Evolutionary conservation across 192 early-diverging fungal species (phyloP).

Genomic region (Backusella circina): DNA sequence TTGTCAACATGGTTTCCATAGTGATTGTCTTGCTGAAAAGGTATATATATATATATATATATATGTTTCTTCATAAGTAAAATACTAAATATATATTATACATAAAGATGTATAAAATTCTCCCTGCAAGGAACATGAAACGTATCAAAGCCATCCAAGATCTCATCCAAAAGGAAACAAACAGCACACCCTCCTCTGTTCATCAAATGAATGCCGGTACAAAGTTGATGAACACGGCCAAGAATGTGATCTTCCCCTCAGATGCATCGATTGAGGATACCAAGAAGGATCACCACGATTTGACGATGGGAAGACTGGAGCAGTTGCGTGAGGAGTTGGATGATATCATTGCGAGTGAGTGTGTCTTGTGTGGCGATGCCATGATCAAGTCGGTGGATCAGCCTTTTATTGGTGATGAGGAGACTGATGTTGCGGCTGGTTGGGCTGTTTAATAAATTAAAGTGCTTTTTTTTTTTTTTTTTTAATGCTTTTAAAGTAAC

Average conservation of each 20-base stretch:
- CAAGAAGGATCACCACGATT: constrained; percentile 27
- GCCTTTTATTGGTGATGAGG: constrained; percentile 68
- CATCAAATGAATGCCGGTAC: constrained; percentile 16
- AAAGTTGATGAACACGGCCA: constrained; percentile 31
- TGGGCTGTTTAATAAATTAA: constrained; percentile 68
- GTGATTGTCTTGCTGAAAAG: constrained; percentile 80
- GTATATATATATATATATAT: constrained; percentile 38
- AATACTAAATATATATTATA: too few species aligned
- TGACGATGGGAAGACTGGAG: constrained; percentile 42
- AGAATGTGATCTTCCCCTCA: constrained; percentile 41
- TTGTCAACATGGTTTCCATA: constrained; percentile 93
- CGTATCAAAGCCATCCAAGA: constrained; percentile 2
- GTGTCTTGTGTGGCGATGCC: constrained; percentile 91
- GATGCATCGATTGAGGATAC: constrained; percentile 2
- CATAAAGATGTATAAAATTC: constrained; percentile 2
- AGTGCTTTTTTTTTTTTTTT: too few species aligned
- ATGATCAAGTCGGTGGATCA: constrained; percentile 90
- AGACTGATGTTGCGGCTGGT: constrained; percentile 44
- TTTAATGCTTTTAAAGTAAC: too few species aligned
- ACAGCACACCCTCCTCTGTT: constrained; percentile 6
- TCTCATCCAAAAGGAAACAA: constrained; percentile 7
- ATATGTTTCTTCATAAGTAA: neutral
- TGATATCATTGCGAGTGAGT: constrained; percentile 79
- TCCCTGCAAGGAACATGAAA: constrained; percentile 6
- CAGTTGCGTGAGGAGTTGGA: constrained; percentile 67